phyloP scores from a whole-genome alignment of 164 flowering plant genomes.

The Macadamia tetraphylla region DNA sequence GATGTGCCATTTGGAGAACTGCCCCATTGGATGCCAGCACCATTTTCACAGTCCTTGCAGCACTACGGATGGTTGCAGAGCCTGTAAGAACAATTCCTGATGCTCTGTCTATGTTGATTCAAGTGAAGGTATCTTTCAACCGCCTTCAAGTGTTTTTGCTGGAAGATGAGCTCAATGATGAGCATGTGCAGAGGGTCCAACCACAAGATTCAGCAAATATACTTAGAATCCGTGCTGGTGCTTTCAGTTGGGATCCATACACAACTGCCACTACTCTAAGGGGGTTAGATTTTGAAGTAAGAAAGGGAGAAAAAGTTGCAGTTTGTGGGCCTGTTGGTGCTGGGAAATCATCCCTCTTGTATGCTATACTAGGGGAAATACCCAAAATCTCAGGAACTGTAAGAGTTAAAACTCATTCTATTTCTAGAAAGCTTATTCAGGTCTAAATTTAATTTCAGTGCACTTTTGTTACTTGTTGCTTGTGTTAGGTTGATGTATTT shows the following conservation, averaged over 20 bases:
- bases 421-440: not conserved
- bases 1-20: conserved; percentile 40
- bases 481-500: conserved; percentile 44
- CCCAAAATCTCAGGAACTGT: conserved; percentile 70
- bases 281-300: conserved; percentile 39
- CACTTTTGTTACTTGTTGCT: not conserved
- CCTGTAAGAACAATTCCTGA: conserved; percentile 75
- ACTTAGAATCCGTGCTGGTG: conserved; percentile 34
- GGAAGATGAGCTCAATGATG: conserved; percentile 56
- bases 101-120: conserved; percentile 61
- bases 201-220: conserved; percentile 8
- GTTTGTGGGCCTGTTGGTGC: conserved; percentile 90
- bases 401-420: conserved; percentile 20
- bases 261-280: conserved; percentile 28
- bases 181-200: conserved; percentile 12
- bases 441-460: not conserved
- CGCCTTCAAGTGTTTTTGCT: conserved; percentile 52
- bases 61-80: conserved; percentile 53
- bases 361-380: conserved; percentile 82
- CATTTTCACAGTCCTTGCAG: conserved; percentile 70
- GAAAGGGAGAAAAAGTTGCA: conserved; percentile 58
- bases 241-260: conserved; percentile 62
- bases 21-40: conserved; percentile 66
- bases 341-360: conserved; percentile 77
- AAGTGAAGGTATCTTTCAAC: conserved; percentile 69